These are phyloP conservation scores for Alternaria panax DNA, from an alignment of 2,329 filamentous ascomycete genomes.

Conservation along the genomic window DNA sequence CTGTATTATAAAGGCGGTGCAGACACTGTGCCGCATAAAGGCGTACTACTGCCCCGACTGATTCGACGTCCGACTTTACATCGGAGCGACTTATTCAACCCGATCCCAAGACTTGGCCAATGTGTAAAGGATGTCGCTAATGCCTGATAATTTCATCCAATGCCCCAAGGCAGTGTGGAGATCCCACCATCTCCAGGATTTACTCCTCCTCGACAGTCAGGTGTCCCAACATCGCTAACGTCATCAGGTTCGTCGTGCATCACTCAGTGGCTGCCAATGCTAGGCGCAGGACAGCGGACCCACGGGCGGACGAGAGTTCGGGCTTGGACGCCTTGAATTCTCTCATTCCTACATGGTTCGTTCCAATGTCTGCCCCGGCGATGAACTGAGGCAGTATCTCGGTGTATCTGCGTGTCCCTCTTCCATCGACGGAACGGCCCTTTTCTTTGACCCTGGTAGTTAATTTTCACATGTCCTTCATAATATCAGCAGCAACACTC, in stretches of 20 bases:
- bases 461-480: neutral
- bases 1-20: neutral
- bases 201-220: conserved; percentile 9
- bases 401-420: neutral
- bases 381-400: neutral
- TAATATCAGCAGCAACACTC: neutral
- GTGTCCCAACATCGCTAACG: conserved; percentile 13
- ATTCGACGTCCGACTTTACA: conserved; percentile 1
- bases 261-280: neutral
- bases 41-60: neutral
- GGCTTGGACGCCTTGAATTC: neutral
- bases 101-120: conserved; percentile 5
- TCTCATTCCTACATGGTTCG: neutral
- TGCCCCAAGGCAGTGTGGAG: conserved; percentile 5
- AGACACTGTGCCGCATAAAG: conserved; percentile 2
- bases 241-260: neutral
- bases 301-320: neutral
- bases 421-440: neutral
- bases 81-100: conserved; percentile 1
- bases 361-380: neutral
- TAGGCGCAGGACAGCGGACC: conserved; percentile 1
- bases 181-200: conserved; percentile 9
- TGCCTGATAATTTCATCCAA: conserved; percentile 9
- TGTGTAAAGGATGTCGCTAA: conserved; percentile 7
- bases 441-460: neutral